These are phyloP conservation scores for Aureobasidium sp. DNA, from an alignment of 2,329 filamentous ascomycete genomes.

Conservation along the genomic window DNA sequence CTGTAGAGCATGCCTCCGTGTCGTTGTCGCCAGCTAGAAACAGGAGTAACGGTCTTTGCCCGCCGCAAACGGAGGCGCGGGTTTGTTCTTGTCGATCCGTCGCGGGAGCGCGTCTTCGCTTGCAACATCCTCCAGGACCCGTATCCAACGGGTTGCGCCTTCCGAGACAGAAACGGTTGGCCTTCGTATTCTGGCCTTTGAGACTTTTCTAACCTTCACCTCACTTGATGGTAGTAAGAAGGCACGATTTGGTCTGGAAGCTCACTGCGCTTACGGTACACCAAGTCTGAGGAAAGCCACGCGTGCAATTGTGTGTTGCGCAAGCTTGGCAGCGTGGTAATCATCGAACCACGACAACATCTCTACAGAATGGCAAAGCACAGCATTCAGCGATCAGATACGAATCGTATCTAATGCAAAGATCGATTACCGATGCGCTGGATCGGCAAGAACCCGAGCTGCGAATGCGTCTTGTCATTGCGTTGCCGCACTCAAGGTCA, in stretches of 20 bases:
- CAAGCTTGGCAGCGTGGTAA: neutral
- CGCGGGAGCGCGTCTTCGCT: neutral
- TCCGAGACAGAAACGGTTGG: conserved; percentile 2
- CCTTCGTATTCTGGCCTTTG: neutral
- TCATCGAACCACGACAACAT: neutral
- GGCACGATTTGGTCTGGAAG: neutral
- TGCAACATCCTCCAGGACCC: neutral
- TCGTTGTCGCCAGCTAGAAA: neutral
- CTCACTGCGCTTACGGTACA: neutral
- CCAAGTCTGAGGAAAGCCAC: neutral
- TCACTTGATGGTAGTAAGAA: neutral
- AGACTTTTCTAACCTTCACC: neutral
- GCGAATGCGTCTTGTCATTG: conserved; percentile 1
- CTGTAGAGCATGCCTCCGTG: neutral
- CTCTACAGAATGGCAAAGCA: neutral
- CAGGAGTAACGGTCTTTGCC: neutral
- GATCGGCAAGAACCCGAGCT: neutral
- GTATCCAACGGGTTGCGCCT: neutral
- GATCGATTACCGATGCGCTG: neutral
- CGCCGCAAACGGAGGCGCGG: neutral
- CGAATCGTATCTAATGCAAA: neutral
- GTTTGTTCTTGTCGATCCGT: conserved; percentile 1
- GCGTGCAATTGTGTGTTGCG: neutral
- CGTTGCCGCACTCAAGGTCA: neutral
- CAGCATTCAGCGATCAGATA: neutral